Evolutionary conservation across 805 yeast species (phyloP).

Genomic region (Allodekkera sacchari): DNA sequence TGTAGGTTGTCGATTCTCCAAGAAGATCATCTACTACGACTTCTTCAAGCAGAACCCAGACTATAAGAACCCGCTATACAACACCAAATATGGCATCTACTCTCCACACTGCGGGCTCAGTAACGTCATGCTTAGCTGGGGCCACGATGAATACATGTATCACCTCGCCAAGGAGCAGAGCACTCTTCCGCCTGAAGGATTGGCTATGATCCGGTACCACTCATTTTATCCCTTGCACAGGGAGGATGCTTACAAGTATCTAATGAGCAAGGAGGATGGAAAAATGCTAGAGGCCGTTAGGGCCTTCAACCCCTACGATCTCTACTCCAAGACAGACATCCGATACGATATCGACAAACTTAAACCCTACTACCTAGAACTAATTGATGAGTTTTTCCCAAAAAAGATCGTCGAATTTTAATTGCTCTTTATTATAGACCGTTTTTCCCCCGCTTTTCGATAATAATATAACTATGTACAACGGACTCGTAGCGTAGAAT

Average conservation of each 20-base stretch:
- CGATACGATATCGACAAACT: slow-evolving; percentile 39
- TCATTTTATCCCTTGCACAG: slow-evolving; percentile 74
- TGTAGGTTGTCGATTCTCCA: slow-evolving; percentile 60
- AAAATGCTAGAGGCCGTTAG: slow-evolving; percentile 56
- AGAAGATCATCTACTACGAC: slow-evolving; percentile 51
- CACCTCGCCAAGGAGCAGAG: slow-evolving; percentile 61
- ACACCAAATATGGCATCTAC: slow-evolving; percentile 59
- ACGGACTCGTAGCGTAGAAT: too few relatives aligned
- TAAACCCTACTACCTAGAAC: slow-evolving; percentile 49
- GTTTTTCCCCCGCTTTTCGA: too few relatives aligned
- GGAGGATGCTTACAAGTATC: slow-evolving; percentile 54
- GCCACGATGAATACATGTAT: slow-evolving; percentile 74
- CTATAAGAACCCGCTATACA: slow-evolving; percentile 52
- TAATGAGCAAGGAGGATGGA: slow-evolving; percentile 56
- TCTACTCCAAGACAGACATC: slow-evolving; percentile 53
- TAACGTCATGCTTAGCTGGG: slow-evolving; percentile 69
- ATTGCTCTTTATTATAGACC: too few relatives aligned
- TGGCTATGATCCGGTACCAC: slow-evolving; percentile 70
- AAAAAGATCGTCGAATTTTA: slow-evolving; percentile 46
- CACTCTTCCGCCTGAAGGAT: slow-evolving; percentile 52
- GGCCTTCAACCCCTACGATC: slow-evolving; percentile 60
- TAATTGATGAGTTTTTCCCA: slow-evolving; percentile 65
- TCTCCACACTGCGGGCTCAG: slow-evolving; percentile 57
- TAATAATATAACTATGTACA: too few relatives aligned
- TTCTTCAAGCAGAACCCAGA: slow-evolving; percentile 57